Conservation (phyloP, 345 rosid genomes). For the Cardiospermum halicacabum region DNA sequence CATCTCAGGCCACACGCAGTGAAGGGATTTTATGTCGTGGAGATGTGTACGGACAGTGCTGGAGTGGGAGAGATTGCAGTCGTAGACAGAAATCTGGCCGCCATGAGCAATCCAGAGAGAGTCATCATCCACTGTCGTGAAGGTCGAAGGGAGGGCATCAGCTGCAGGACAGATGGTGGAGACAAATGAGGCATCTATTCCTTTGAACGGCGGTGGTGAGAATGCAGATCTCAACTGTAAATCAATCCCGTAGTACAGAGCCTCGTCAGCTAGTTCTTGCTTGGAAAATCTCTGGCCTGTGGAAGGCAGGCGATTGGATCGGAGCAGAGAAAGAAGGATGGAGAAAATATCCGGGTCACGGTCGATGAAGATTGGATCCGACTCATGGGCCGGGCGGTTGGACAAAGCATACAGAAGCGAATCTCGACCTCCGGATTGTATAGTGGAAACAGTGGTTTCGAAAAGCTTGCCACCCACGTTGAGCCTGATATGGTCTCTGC, state of each 20-base stretch:
- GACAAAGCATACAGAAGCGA: conserved; percentile 79
- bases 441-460: conserved; percentile 72
- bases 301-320: conserved; percentile 67
- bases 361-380: conserved; percentile 66
- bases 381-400: conserved; percentile 30
- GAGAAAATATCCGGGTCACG: conserved; percentile 95
- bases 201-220: conserved; percentile 60
- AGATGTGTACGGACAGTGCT: conserved; percentile 79
- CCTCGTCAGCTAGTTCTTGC: conserved; percentile 87
- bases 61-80: conserved; percentile 57
- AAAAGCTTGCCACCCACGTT: conserved; percentile 89
- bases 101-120: conserved; percentile 91
- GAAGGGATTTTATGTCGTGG: conserved; percentile 55
- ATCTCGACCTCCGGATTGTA: conserved; percentile 71
- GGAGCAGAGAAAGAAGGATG: conserved; percentile 72
- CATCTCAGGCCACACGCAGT: conserved; percentile 55
- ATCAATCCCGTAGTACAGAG: conserved; percentile 80
- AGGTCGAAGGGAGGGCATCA: conserved; percentile 61
- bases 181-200: conserved; percentile 67
- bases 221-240: conserved; percentile 53
- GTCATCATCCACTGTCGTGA: conserved; percentile 60
- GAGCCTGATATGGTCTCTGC: conserved; percentile 52
- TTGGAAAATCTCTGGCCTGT: conserved; percentile 54
- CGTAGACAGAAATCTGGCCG: conserved; percentile 81
- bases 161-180: conserved; percentile 62